Base-by-base conservation (phyloP, 2,329 filamentous ascomycete species). In the Fusarium concolor region DNA sequence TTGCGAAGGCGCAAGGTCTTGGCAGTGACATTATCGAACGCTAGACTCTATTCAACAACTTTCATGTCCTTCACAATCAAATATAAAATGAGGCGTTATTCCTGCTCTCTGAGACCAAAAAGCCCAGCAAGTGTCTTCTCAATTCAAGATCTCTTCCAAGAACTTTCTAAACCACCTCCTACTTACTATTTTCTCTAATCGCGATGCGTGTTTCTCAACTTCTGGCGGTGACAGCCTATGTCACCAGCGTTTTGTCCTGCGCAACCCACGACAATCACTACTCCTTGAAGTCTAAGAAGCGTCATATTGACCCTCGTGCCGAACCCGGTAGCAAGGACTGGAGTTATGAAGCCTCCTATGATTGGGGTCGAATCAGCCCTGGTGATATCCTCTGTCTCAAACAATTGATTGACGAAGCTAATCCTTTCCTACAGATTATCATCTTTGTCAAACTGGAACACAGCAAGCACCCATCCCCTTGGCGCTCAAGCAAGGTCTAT, bases 381-480 rank as follows among this genome's bases (percentile, higher is more conserved):
- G 55, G 68, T 71, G 11, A 0, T 28, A 6, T 10, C 2, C 14
- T 6, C 6, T 15, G 6, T 10, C 6, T 7, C 31, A 3, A 4
- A 5, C 2, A 12, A 5, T 4, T 4, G 1, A 0, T 10, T 4
- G 4, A 14, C 1, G 6, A 2, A 22, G 24, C 35, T 57, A 5
- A 55, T 17, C 11, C 18, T 6, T 1, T 6, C 1, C 18, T 11
- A 1, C 10, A 71, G 68, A 60, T 1, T 71, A 71, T 6, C 43
- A 61, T 39, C 47, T 71, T 0, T 71, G 68, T 37, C 68, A 71
- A 7, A 71, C 66, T 10, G 68, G 68, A 28, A 71, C 68, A 0
- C 68, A 67, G 2, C 68, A 71, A 24, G 67, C 68, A 0, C 68
- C 68, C 2, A 71, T 71, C 2, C 65, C 68, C 0, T 41, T 71